Conservation (phyloP, 345 rosid species). For the Clarkia xantiana region DNA sequence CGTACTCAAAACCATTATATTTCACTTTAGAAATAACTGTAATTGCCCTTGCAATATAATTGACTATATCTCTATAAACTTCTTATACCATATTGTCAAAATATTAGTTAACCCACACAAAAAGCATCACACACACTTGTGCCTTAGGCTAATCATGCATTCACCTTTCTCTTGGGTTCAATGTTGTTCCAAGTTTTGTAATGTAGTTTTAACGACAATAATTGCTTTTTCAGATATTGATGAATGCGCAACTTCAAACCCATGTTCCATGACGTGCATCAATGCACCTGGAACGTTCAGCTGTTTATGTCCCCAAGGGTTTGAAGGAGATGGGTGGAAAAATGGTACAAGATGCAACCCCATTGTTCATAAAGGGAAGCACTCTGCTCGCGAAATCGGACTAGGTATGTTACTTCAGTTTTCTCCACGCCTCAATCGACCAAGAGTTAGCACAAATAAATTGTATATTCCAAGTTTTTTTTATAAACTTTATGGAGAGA, state of each 20-base stretch:
- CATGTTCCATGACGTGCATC: background rate
- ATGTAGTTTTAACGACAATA: background rate
- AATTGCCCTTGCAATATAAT: no score
- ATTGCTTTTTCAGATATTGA: conserved; percentile 7
- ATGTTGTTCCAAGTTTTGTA: no score
- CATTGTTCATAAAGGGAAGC: background rate
- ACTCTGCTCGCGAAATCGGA: background rate
- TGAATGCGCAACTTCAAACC: conserved; percentile 7
- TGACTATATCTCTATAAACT: no score
- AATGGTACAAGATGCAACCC: background rate
- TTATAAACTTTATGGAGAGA: background rate
- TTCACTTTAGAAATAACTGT: no score
- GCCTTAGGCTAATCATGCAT: no score
- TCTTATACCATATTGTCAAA: no score
- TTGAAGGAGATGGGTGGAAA: background rate
- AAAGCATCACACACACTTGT: no score
- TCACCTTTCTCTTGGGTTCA: background rate
- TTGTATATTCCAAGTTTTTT: background rate
- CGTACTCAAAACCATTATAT: no score
- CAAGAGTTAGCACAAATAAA: background rate
- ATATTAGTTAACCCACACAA: no score
- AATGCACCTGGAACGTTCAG: conserved; percentile 3
- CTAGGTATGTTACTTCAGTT: background rate
- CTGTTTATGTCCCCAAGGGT: conserved; percentile 16
- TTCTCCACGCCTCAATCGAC: background rate